A percentile compares a stretch with the other conserved stretches of the same genome.
Conservation (phyloP, 176 grass and related monocot species). For the Carex kokanica region DNA sequence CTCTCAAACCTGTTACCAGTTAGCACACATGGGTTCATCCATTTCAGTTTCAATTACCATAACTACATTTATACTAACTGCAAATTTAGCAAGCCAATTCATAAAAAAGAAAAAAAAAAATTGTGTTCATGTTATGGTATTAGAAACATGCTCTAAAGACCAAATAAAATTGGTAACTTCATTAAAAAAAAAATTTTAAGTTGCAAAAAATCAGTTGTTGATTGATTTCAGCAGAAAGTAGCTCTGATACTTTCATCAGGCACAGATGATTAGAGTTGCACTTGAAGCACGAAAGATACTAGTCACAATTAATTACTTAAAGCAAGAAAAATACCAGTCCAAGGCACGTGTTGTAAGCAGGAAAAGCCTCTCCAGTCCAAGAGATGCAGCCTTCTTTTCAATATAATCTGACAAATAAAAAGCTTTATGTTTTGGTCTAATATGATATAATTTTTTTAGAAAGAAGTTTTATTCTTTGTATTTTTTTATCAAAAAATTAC, state of each 20-base stretch:
- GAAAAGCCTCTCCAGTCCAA: constrained; percentile 89
- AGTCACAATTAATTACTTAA: constrained; percentile 35
- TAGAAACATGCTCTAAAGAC: neutral
- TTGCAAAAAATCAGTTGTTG: neutral
- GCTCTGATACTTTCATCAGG: neutral
- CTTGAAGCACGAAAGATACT: constrained; percentile 34
- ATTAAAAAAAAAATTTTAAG: no score
- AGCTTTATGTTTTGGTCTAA: neutral
- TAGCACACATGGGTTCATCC: neutral
- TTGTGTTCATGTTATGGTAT: neutral
- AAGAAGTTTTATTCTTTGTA: no score
- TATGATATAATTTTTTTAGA: no score
- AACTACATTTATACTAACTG: neutral
- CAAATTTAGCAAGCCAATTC: neutral
- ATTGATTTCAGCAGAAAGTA: neutral
- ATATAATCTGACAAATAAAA: constrained; percentile 55
- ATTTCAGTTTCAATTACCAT: constrained; percentile 10
- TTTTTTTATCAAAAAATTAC: no score
- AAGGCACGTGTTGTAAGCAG: constrained; percentile 87
- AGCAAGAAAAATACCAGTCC: constrained; percentile 67
- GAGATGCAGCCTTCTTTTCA: constrained; percentile 81
- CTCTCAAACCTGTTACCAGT: constrained; percentile 64
- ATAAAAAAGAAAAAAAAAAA: neutral
- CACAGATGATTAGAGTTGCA: neutral
- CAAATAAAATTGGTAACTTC: neutral